Evolutionary conservation across 1,284 basidiomycete species (phyloP).

Genomic region (Ganoderma leucocontextum): DNA sequence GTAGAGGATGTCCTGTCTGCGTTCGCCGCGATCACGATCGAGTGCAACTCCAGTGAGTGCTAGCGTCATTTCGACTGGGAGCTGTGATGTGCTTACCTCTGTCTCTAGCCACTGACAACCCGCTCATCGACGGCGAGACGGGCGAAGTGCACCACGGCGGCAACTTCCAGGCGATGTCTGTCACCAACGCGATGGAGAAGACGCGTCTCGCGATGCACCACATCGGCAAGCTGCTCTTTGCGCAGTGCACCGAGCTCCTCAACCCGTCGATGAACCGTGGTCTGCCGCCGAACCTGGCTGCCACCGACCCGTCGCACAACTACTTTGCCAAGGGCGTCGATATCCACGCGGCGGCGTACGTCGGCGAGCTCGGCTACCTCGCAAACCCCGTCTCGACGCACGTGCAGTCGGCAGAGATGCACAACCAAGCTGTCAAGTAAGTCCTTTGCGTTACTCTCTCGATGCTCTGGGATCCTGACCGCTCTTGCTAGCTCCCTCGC

Average conservation of each 20-base stretch:
- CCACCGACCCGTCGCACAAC: constrained; percentile 83
- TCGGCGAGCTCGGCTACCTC: constrained; percentile 82
- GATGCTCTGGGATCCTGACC: constrained; percentile 6
- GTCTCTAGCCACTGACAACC: constrained; percentile 75
- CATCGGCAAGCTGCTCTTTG: constrained; percentile 85
- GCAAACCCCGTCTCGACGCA: constrained; percentile 88
- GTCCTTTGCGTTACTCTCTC: constrained; percentile 38
- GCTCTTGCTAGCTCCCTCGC: constrained; percentile 70
- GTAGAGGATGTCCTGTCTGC: constrained; percentile 82
- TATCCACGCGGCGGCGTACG: constrained; percentile 84
- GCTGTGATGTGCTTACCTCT: constrained; percentile 16
- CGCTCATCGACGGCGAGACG: constrained; percentile 73
- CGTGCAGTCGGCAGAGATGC: constrained; percentile 88
- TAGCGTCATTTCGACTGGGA: not conserved
- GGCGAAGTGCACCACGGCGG: constrained; percentile 83
- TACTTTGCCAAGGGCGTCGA: constrained; percentile 89
- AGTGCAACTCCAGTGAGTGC: constrained; percentile 86
- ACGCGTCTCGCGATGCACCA: constrained; percentile 84
- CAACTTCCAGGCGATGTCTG: constrained; percentile 89
- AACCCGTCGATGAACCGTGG: constrained; percentile 87
- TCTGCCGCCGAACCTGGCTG: constrained; percentile 82
- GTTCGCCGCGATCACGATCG: constrained; percentile 69
- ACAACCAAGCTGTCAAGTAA: constrained; percentile 87
- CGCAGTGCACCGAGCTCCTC: constrained; percentile 85
- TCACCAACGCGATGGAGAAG: constrained; percentile 91